Percentiles rank a stretch among this genome's conserved stretches.
Conservation (phyloP, 495 filamentous ascomycete species). For the Hypoxylon subgilvum region DNA sequence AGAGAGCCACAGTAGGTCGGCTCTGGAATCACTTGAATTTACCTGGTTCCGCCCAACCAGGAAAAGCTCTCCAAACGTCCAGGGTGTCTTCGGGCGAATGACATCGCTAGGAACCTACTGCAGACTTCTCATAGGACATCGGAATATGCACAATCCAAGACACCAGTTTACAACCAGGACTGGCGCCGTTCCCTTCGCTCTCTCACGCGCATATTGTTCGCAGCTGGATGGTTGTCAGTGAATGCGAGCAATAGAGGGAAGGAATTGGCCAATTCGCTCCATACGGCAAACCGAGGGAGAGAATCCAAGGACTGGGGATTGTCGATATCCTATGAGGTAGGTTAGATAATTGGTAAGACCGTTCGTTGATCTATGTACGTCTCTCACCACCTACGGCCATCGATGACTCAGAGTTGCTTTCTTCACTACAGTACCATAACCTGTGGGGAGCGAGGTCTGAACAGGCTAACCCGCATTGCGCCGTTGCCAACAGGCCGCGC, state of each 20-base stretch:
- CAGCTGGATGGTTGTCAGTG: slow-evolving; percentile 23
- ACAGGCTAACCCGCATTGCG: slow-evolving; percentile 25
- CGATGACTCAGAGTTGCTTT: slow-evolving; percentile 28
- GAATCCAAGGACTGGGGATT: not conserved
- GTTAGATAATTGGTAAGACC: no score
- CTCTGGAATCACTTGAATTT: slow-evolving; percentile 34
- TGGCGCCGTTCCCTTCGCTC: slow-evolving; percentile 35
- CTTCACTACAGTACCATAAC: slow-evolving; percentile 20
- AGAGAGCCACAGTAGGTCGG: slow-evolving; percentile 24
- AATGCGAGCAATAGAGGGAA: slow-evolving; percentile 19
- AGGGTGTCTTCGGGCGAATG: slow-evolving; percentile 35
- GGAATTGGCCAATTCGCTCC: slow-evolving; percentile 3
- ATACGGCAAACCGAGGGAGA: not conserved
- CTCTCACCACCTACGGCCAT: slow-evolving; percentile 11
- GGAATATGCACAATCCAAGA: slow-evolving; percentile 43
- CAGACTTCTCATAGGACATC: slow-evolving; percentile 41
- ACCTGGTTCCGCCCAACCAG: slow-evolving; percentile 39
- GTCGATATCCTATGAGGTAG: no score
- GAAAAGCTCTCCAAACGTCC: slow-evolving; percentile 36
- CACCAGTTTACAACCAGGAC: slow-evolving; percentile 38
- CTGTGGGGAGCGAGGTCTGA: slow-evolving; percentile 14
- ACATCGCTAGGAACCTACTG: slow-evolving; percentile 34
- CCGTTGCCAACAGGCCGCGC: slow-evolving; percentile 32
- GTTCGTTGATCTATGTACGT: no score
- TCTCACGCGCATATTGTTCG: slow-evolving; percentile 35